Base-by-base conservation (phyloP, 805 yeast species). In the Metschnikowia matae region DNA sequence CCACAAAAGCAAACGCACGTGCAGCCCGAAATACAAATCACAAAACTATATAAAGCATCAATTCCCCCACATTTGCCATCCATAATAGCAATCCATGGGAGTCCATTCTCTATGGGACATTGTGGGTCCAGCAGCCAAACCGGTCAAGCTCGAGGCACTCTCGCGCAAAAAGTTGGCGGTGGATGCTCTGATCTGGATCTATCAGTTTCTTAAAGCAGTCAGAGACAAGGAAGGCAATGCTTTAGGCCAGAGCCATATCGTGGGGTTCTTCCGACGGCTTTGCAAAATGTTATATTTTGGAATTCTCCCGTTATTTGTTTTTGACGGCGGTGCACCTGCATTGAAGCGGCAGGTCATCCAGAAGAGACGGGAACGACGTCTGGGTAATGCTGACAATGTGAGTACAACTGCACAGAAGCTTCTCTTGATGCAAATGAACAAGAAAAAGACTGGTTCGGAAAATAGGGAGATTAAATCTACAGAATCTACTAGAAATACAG, bases 121-220 rank as follows among this genome's bases (percentile, higher is more conserved):
- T 10, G 74, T 92, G 2, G 95, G 89, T 5, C 95, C 97, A 0
- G 81, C 92, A 0, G 94, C 98, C 0, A 75, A 87, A 45, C 97
- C 99, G 0, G 96, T 94, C 2, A 77, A 92, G 48, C 75, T 94
- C 29, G 98, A 92, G 64, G 84, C 95, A 0, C 75, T 94, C 34
- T 79, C 87, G 20, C 83, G 90, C 51, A 86, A 85, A 63, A 74
- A 79, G 48, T 72, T 94, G 59, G 99, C 99, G 0, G 92, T 94
- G 6, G 99, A 94, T 74, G 99, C 99, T 0, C 92, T 98, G 2
- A 94, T 94, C 55, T 94, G 99, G 99, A 87, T 94, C 48, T 94
- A 94, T 64, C 99, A 94, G 66, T 94, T 94, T 62, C 73, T 94
- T 55, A 94, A 92, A 65, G 98, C 98, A 0, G 95, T 94, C 20